These are phyloP conservation scores for Mixia osmundae DNA, from an alignment of 1,284 basidiomycete species.

Conservation along the genomic window DNA sequence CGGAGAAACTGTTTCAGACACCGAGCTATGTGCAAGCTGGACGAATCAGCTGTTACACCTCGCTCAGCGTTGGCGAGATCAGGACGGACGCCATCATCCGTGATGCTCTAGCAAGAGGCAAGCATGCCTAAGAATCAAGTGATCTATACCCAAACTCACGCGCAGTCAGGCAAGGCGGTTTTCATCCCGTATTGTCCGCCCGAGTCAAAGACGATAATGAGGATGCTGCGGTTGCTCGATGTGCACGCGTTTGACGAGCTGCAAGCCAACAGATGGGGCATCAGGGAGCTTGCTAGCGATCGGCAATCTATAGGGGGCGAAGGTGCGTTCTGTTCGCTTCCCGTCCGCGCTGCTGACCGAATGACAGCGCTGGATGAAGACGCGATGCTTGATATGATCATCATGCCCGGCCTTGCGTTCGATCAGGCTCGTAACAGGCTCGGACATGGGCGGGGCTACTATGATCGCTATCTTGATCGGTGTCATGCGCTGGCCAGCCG, in stretches of 20 bases:
- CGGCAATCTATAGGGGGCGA: neutral
- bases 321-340: neutral
- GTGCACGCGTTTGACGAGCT: conserved; percentile 19
- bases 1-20: conserved; percentile 2
- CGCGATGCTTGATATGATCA: conserved; percentile 22
- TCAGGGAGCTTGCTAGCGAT: conserved; percentile 20
- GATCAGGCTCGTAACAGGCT: conserved; percentile 20
- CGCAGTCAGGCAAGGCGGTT: conserved; percentile 18
- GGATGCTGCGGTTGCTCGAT: conserved; percentile 21
- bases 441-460: conserved; percentile 25
- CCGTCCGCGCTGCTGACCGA: neutral
- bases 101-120: conserved; percentile 16
- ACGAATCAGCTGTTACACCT: conserved; percentile 22
- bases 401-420: conserved; percentile 24
- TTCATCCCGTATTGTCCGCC: conserved; percentile 23
- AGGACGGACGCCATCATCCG: conserved; percentile 21
- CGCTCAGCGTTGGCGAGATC: conserved; percentile 21
- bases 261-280: conserved; percentile 22
- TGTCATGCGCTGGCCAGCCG: conserved; percentile 11
- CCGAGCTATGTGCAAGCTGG: conserved; percentile 17
- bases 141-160: neutral
- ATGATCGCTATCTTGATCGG: conserved; percentile 22
- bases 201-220: conserved; percentile 19
- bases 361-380: conserved; percentile 16
- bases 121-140: neutral